phyloP scores from a whole-genome alignment of 179 eudicot genomes.

The Carnegiea gigantea region DNA sequence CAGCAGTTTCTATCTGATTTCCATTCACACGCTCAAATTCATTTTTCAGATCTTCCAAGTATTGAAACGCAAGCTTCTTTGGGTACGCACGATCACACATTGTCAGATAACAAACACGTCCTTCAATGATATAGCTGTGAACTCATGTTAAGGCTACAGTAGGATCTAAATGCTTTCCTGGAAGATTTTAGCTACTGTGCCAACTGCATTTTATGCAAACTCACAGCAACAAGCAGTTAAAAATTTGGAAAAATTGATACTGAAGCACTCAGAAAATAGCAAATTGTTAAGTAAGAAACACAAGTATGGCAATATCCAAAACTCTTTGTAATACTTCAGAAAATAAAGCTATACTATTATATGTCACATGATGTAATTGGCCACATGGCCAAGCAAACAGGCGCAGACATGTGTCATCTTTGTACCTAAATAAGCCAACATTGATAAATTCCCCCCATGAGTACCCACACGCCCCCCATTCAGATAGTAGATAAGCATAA shows the following conservation, averaged over 20 bases:
- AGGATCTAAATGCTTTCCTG: constrained; percentile 13
- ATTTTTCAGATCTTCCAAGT: constrained; percentile 86
- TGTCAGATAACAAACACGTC: constrained; percentile 90
- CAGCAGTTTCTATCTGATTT: constrained; percentile 94
- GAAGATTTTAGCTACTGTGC: not conserved
- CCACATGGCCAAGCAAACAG: not conserved
- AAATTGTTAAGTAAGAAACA: not conserved
- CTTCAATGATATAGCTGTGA: constrained; percentile 88
- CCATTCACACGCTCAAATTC: constrained; percentile 95
- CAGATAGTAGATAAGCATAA: not conserved
- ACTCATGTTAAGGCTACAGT: constrained; percentile 45
- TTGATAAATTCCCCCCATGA: not conserved
- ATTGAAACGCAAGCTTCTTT: constrained; percentile 97
- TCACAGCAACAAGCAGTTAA: not conserved
- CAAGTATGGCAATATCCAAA: not conserved
- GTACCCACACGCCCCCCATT: too few relatives aligned
- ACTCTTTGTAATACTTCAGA: too few relatives aligned
- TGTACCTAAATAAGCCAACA: not conserved
- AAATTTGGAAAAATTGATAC: not conserved
- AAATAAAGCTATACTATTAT: not conserved
- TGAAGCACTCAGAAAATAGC: not conserved
- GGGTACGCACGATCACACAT: constrained; percentile 98
- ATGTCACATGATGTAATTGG: not conserved
- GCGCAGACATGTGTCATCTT: not conserved
- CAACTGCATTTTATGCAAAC: not conserved